phyloP scores from a whole-genome alignment of 352 stramenopile species.

The Globisporangium paroecandrum region DNA sequence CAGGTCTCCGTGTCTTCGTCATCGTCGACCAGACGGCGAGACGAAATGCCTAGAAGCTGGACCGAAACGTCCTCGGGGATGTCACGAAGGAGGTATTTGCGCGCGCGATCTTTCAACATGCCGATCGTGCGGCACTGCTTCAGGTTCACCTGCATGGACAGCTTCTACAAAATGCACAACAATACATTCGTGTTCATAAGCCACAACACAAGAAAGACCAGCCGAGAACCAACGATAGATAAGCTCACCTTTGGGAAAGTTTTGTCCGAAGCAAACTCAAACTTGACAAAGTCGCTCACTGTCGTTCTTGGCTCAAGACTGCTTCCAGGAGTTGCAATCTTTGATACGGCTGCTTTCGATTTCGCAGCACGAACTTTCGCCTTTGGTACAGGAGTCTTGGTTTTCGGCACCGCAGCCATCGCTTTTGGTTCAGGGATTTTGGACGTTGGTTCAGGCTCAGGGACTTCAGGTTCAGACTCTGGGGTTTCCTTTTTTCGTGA shows the following conservation, averaged over 20 bases:
- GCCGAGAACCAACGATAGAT: neutral
- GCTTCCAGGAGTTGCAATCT: neutral
- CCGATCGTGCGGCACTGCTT: constrained; percentile 3
- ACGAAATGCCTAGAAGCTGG: constrained; percentile 10
- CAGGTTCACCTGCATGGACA: constrained; percentile 7
- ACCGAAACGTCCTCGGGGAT: neutral
- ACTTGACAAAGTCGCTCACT: constrained; percentile 10
- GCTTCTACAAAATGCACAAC: neutral
- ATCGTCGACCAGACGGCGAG: constrained; percentile 7
- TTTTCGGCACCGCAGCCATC: neutral
- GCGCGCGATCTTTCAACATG: constrained; percentile 7
- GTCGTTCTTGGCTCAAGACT: neutral
- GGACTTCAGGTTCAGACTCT: neutral
- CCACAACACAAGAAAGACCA: neutral
- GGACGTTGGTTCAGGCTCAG: neutral
- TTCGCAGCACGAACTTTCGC: neutral
- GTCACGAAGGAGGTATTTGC: constrained; percentile 1
- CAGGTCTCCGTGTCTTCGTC: constrained; percentile 8
- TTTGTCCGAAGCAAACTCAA: constrained; percentile 30
- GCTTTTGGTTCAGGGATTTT: neutral
- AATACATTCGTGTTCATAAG: neutral
- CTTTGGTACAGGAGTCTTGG: neutral
- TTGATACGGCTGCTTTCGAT: neutral
- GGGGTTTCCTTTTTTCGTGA: neutral
- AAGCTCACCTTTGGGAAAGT: constrained; percentile 29